Conservation (phyloP, 1,284 basidiomycete genomes). For the Cutaneotrichosporon dermatis region DNA sequence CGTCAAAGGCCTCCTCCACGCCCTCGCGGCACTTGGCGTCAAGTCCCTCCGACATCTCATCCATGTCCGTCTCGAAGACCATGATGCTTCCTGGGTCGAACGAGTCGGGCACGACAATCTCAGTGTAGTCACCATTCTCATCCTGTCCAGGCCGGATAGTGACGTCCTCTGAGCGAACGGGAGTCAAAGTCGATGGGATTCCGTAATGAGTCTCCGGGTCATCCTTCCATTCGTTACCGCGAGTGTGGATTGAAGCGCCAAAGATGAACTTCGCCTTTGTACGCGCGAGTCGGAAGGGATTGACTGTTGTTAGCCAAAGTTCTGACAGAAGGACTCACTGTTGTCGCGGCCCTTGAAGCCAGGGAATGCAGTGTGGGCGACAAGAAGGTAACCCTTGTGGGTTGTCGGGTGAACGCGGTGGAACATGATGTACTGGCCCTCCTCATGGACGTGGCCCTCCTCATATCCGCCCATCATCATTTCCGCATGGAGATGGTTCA, state of each 20-base stretch:
- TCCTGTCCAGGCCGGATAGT: constrained; percentile 54
- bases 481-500: constrained; percentile 83
- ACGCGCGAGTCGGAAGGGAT: constrained; percentile 73
- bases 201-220: constrained; percentile 63
- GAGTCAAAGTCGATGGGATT: constrained; percentile 65
- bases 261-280: constrained; percentile 74
- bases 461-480: constrained; percentile 76
- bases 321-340: constrained; percentile 52
- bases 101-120: constrained; percentile 72
- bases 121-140: constrained; percentile 64
- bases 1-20: constrained; percentile 65
- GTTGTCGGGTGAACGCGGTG: constrained; percentile 86
- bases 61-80: constrained; percentile 76
- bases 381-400: constrained; percentile 82
- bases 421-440: constrained; percentile 87
- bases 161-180: constrained; percentile 58
- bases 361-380: constrained; percentile 87
- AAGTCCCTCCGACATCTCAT: constrained; percentile 57
- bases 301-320: constrained; percentile 54
- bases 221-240: constrained; percentile 59
- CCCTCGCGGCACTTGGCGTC: constrained; percentile 66
- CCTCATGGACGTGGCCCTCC: constrained; percentile 92
- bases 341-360: constrained; percentile 71
- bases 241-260: constrained; percentile 68
- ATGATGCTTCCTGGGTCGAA: constrained; percentile 91